Conservation (phyloP, 2,329 filamentous ascomycete genomes). For the Aureobasidium musti region DNA sequence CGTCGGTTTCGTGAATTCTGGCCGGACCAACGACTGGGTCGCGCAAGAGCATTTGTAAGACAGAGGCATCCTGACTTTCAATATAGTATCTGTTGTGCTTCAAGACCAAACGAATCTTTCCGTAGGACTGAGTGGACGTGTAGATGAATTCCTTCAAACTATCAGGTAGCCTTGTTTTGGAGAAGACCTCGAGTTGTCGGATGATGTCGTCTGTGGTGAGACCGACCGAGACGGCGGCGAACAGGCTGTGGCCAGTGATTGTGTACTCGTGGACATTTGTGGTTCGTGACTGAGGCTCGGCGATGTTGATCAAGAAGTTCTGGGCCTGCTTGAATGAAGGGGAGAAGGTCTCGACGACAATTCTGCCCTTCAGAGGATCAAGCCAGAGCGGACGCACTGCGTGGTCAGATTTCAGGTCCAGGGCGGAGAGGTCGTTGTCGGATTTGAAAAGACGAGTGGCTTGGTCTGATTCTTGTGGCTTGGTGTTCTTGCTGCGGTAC, state of each 20-base stretch:
- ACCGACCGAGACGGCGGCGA: conserved; percentile 94
- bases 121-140: conserved; percentile 83
- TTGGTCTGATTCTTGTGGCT: conserved; percentile 51
- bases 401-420: conserved; percentile 84
- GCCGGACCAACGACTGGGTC: conserved; percentile 80
- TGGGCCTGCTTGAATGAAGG: conserved; percentile 83
- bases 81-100: conserved; percentile 95
- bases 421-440: conserved; percentile 78
- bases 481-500: conserved; percentile 52
- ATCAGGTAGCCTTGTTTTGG: conserved; percentile 84
- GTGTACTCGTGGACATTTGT: conserved; percentile 92
- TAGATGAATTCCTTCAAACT: conserved; percentile 77
- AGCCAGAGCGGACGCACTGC: conserved; percentile 91
- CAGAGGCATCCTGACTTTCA: conserved; percentile 83
- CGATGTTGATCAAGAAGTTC: conserved; percentile 93
- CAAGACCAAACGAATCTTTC: conserved; percentile 91
- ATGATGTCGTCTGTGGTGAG: conserved; percentile 87
- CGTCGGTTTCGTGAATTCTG: conserved; percentile 70
- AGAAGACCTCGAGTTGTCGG: conserved; percentile 79
- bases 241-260: conserved; percentile 87
- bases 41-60: conserved; percentile 82
- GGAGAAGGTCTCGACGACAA: conserved; percentile 93
- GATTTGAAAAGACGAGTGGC: conserved; percentile 57
- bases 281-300: conserved; percentile 87
- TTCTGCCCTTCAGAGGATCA: conserved; percentile 79